Base-by-base conservation (phyloP, 805 yeast genomes). In the Saccharomycopsis sp. region DNA sequence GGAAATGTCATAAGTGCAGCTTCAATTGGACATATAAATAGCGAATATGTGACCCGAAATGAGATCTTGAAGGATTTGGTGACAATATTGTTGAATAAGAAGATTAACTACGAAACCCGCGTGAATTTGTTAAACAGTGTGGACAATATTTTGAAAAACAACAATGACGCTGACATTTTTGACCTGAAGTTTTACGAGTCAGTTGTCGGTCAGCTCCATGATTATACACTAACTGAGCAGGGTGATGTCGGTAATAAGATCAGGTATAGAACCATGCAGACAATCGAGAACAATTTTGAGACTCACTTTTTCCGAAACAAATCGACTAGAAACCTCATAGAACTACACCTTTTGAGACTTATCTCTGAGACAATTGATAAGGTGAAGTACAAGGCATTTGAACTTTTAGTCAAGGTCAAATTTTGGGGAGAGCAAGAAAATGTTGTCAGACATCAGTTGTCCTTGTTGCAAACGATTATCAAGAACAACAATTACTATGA, bases 241-340 rank as follows among this genome's bases (percentile, higher is more conserved):
- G 98, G 98, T 8, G 98, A 91, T 71, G 91, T 91, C n/a, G 98
- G 98, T 1, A 81, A 89, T 52, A 79, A 82, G 64, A 79, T 90
- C 1, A 73, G 98, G 52, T 62, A 67, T 1, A 76, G 84, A 0
- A 73, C 84, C 1, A 67, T 87, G 1, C 41, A 63, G 3, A 64
- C 82, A 1, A 67, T 84, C 0, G 54, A 61, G 0, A 48, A 63
- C 0, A 74, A 78, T 61, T 44, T 64, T 2, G 52, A 54, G 0
- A 24, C 24, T 18, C 65, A 70, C 46, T 50, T 51, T 23, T 50
- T 20, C 12, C 8, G 48, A 18, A 20, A 16, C 21, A 56, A 52
- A 41, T 47, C 50, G n/a, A 29, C 50, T 46, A 53, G 16, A 7
- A 51, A 29, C 14, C 55, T 58, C 1, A 62, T 75, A 1, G 71